phyloP scores from a whole-genome alignment of 2,329 filamentous ascomycete genomes.

The Fusarium chaquense region DNA sequence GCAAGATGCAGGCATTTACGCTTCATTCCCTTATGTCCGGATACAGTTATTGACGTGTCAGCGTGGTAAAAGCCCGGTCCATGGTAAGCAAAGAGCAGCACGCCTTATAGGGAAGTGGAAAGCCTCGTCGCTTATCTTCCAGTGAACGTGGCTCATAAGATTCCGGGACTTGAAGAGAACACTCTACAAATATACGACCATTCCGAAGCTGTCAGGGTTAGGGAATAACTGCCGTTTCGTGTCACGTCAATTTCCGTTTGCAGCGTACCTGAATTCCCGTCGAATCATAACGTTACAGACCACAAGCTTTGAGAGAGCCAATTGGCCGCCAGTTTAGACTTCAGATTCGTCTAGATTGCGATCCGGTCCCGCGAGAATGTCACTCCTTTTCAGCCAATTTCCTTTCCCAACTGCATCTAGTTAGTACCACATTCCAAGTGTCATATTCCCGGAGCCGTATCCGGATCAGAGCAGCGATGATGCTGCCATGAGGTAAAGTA shows the following conservation, averaged over 20 bases:
- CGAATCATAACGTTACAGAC: accelerated
- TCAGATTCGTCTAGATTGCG: neutral
- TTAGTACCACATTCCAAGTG: neutral
- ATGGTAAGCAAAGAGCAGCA: neutral
- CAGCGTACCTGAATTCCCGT: neutral
- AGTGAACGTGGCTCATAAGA: neutral
- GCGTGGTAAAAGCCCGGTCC: neutral
- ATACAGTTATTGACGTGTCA: neutral
- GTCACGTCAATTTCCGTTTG: neutral
- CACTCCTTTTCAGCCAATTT: neutral
- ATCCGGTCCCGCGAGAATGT: neutral
- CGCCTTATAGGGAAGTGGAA: neutral
- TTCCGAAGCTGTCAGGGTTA: neutral
- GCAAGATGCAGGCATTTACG: accelerated
- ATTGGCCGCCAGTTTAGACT: no score
- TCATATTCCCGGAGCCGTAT: neutral
- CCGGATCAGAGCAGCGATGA: neutral
- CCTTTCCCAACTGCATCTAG: neutral
- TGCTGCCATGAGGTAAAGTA: neutral
- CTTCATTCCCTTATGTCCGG: neutral
- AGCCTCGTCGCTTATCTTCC: neutral
- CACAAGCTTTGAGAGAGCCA: neutral
- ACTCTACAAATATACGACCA: neutral
- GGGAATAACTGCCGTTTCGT: neutral
- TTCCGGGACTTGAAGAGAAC: neutral